A percentile compares a stretch with the other conserved stretches of the same genome.
phyloP scores from a whole-genome alignment of 768 basidiomycete genomes.

The Psilocybe cubensis region DNA sequence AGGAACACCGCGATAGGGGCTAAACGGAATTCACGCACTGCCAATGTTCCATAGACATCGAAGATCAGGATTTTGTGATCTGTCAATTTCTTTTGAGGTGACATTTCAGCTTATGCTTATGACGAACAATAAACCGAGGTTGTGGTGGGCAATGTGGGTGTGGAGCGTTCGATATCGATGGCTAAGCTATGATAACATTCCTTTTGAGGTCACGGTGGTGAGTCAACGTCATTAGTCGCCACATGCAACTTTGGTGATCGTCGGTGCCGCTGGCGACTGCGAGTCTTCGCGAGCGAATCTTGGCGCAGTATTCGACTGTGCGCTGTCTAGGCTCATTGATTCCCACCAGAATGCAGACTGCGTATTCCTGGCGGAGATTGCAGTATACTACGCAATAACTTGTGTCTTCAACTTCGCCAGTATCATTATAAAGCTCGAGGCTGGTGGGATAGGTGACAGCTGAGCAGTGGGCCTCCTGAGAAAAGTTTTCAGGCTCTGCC shows the following conservation, averaged over 20 bases:
- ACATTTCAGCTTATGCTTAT: not conserved
- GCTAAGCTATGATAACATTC: not conserved
- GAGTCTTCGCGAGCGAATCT: too few relatives aligned
- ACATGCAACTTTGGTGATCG: not conserved
- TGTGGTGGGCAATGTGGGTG: not conserved
- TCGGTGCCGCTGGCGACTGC: not conserved
- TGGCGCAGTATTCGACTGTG: too few relatives aligned
- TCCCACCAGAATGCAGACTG: too few relatives aligned
- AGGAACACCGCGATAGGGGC: not conserved
- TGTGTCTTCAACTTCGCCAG: too few relatives aligned
- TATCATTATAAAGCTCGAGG: too few relatives aligned
- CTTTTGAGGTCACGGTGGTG: not conserved
- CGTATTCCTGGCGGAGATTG: too few relatives aligned
- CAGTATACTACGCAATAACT: too few relatives aligned
- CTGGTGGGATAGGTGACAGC: too few relatives aligned
- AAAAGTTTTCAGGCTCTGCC: too few relatives aligned
- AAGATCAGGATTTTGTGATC: conserved; percentile 63
- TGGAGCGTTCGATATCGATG: not conserved
- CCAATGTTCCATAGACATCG: conserved; percentile 79
- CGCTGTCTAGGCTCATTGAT: too few relatives aligned
- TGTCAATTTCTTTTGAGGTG: conserved; percentile 33
- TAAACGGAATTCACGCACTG: conserved; percentile 36
- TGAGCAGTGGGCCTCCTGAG: too few relatives aligned
- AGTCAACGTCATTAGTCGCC: not conserved
- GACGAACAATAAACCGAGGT: too few relatives aligned